phyloP scores from a whole-genome alignment of 2,329 filamentous ascomycete species.

The Onygena corvina region DNA sequence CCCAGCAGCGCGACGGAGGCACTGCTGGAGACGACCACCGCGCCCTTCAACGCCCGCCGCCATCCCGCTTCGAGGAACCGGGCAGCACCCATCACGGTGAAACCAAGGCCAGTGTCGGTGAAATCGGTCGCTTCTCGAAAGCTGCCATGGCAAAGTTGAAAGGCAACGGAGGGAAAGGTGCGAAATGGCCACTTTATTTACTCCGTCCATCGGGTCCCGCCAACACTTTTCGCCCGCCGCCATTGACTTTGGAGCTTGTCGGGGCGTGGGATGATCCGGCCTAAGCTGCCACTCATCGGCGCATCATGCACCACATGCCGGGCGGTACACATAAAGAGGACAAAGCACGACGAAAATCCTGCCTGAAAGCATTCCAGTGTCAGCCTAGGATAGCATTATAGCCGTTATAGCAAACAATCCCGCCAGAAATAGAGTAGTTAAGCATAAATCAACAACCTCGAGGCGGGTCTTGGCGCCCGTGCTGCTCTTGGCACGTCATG shows the following conservation, averaged over 20 bases:
- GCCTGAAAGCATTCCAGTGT: too few relatives aligned
- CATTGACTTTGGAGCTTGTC: constrained; percentile 3
- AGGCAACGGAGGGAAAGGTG: neutral
- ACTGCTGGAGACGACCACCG: constrained; percentile 21
- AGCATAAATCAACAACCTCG: too few relatives aligned
- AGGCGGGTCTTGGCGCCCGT: too few relatives aligned
- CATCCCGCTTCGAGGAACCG: constrained; percentile 25
- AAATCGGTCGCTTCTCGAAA: neutral
- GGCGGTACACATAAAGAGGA: neutral
- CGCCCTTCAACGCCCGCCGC: constrained; percentile 26
- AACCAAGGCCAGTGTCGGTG: constrained; percentile 17
- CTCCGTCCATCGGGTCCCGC: neutral
- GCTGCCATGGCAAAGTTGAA: neutral
- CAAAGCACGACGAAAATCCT: too few relatives aligned
- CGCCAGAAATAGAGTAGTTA: too few relatives aligned
- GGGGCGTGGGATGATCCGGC: neutral
- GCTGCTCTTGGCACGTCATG: too few relatives aligned
- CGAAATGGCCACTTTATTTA: too few relatives aligned
- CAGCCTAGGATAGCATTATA: too few relatives aligned
- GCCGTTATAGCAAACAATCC: too few relatives aligned
- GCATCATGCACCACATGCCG: neutral
- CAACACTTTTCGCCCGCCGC: neutral
- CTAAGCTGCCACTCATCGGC: too few relatives aligned
- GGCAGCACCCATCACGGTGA: constrained; percentile 26
- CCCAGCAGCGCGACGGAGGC: constrained; percentile 17